phyloP scores from a whole-genome alignment of 2,329 filamentous ascomycete species.

The Drechslera avenae region DNA sequence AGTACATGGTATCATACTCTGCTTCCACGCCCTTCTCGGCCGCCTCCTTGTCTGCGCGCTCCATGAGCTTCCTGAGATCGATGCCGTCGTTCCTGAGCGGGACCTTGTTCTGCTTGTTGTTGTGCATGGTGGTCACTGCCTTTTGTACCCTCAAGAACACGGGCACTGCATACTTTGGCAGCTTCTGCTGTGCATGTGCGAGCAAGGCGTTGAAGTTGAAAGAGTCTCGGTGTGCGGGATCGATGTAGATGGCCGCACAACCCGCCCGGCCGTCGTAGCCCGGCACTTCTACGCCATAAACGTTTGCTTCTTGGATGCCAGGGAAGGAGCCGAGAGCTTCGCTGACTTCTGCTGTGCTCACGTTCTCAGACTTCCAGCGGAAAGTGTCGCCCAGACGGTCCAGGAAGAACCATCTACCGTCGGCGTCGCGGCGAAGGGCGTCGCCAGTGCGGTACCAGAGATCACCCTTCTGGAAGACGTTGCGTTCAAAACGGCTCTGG shows the following conservation, averaged over 20 bases:
- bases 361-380: conserved; percentile 58
- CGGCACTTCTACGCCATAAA: conserved; percentile 57
- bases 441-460: conserved; percentile 57
- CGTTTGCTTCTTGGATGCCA: conserved; percentile 54
- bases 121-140: conserved; percentile 67
- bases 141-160: conserved; percentile 70
- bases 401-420: conserved; percentile 57
- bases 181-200: conserved; percentile 60
- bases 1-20: conserved; percentile 55
- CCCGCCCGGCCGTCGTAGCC: conserved; percentile 58
- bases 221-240: conserved; percentile 51
- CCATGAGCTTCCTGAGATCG: conserved; percentile 58
- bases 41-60: conserved; percentile 44
- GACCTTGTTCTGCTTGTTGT: conserved; percentile 81
- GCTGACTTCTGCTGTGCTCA: conserved; percentile 55
- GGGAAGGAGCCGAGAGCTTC: conserved; percentile 54
- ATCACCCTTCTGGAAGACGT: conserved; percentile 56
- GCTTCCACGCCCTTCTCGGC: conserved; percentile 44
- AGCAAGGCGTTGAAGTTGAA: conserved; percentile 64
- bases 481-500: conserved; percentile 56
- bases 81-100: conserved; percentile 70
- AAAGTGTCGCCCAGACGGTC: conserved; percentile 57
- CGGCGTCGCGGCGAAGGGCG: conserved; percentile 50
- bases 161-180: conserved; percentile 77
- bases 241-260: conserved; percentile 64